Conservation (phyloP, 805 yeast species). For the Pichia insulana region DNA sequence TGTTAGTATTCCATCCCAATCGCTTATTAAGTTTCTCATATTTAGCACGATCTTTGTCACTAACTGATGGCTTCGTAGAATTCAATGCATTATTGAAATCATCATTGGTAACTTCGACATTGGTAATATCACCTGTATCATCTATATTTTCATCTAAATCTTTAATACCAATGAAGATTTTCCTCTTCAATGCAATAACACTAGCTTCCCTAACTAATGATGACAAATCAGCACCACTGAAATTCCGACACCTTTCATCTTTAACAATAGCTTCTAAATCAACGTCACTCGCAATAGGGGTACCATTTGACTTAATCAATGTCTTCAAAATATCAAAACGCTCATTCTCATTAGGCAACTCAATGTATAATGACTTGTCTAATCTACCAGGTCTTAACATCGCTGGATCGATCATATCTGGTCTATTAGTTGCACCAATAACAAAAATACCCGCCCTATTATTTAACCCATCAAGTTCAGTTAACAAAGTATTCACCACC, state of each 20-base stretch:
- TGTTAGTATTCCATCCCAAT: constrained; percentile 57
- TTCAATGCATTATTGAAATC: constrained; percentile 69
- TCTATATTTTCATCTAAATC: constrained; percentile 35
- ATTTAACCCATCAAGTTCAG: constrained; percentile 91
- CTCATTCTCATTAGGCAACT: constrained; percentile 73
- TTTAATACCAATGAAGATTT: constrained; percentile 47
- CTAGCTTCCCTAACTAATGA: constrained; percentile 93
- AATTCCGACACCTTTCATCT: constrained; percentile 77
- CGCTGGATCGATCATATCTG: constrained; percentile 97
- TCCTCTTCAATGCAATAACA: constrained; percentile 72
- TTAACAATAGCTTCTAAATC: constrained; percentile 54
- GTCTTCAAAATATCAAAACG: constrained; percentile 77
- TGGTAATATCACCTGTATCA: constrained; percentile 13
- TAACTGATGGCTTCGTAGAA: constrained; percentile 82
- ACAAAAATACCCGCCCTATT: constrained; percentile 91
- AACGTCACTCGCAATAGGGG: constrained; percentile 64
- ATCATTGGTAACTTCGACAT: constrained; percentile 45
- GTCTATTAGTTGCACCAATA: constrained; percentile 94
- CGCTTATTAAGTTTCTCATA: constrained; percentile 67
- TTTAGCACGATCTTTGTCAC: constrained; percentile 70
- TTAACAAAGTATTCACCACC: constrained; percentile 88
- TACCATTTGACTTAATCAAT: constrained; percentile 56
- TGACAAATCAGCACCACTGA: constrained; percentile 93
- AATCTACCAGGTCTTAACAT: constrained; percentile 96
- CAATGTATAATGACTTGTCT: constrained; percentile 87